Conservation (phyloP, 106 monocot genomes). For the Gastrodia elata region DNA sequence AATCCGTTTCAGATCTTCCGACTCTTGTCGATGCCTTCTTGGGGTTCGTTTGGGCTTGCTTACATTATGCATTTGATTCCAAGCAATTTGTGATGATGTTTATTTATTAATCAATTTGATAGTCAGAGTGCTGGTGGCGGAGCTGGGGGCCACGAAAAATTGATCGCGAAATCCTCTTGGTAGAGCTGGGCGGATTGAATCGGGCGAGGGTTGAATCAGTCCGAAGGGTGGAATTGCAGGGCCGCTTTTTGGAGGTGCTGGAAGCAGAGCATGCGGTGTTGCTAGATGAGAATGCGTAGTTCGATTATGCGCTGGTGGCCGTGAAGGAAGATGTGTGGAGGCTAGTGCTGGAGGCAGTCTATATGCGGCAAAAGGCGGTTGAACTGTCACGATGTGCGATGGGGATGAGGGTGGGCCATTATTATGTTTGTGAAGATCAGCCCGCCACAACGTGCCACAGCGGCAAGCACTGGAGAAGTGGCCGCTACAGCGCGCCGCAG, state of each 20-base stretch:
- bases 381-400: slow-evolving; percentile 62
- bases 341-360: slow-evolving; percentile 49
- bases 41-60: too few relatives aligned
- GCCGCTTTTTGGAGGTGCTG: slow-evolving; percentile 73
- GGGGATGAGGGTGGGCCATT: slow-evolving; percentile 66
- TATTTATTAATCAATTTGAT: too few relatives aligned
- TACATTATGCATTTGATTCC: too few relatives aligned
- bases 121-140: slow-evolving; percentile 18
- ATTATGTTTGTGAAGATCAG: too few relatives aligned
- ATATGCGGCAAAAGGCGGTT: slow-evolving; percentile 51
- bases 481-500: too few relatives aligned
- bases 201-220: slow-evolving; percentile 27
- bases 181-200: slow-evolving; percentile 25
- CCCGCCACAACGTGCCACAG: too few relatives aligned
- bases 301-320: slow-evolving; percentile 38
- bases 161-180: slow-evolving; percentile 45
- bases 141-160: slow-evolving; percentile 45
- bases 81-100: too few relatives aligned
- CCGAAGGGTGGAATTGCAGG: slow-evolving; percentile 73
- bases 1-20: too few relatives aligned
- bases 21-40: too few relatives aligned
- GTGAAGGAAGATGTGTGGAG: slow-evolving; percentile 53
- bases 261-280: slow-evolving; percentile 85
- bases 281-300: slow-evolving; percentile 71
- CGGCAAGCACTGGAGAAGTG: too few relatives aligned